Evolutionary conservation across 805 yeast genomes (phyloP).

Genomic region (Isabelozyma heimii): DNA sequence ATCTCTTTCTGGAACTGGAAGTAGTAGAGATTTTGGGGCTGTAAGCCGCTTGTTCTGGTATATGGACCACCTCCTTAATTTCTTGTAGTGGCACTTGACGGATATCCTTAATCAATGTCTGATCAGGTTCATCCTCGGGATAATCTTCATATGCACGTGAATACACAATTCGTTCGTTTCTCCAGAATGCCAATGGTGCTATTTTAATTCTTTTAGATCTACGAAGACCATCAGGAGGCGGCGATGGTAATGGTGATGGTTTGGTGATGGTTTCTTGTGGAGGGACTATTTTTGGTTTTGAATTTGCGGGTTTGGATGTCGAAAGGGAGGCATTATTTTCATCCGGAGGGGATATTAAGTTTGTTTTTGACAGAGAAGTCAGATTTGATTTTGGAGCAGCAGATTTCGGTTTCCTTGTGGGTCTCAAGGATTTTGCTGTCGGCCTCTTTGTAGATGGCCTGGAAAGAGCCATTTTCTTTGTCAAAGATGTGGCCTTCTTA

Average conservation of each 20-base stretch:
- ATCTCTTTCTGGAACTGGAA: constrained; percentile 8
- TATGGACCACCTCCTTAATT: constrained; percentile 57
- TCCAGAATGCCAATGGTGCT: constrained; percentile 80
- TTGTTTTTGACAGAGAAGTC: not conserved
- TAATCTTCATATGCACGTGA: constrained; percentile 29
- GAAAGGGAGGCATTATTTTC: constrained; percentile 2
- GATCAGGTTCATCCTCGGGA: constrained; percentile 40
- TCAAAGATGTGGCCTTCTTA: constrained; percentile 15
- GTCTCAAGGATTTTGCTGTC: constrained; percentile 1
- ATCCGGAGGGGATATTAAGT: constrained; percentile 3
- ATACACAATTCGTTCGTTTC: constrained; percentile 73
- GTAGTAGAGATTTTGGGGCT: constrained; percentile 1
- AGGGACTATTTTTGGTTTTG: constrained; percentile 2
- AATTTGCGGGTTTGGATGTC: not conserved
- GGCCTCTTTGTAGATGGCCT: constrained; percentile 5
- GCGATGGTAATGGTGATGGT: constrained; percentile 39
- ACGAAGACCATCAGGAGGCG: constrained; percentile 50
- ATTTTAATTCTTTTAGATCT: constrained; percentile 65
- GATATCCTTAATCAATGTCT: constrained; percentile 31
- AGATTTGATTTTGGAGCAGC: not conserved
- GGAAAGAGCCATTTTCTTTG: constrained; percentile 34
- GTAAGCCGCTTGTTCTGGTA: constrained; percentile 25
- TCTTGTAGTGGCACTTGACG: constrained; percentile 49
- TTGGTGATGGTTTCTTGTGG: constrained; percentile 10
- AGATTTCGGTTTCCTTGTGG: not conserved